Evolutionary conservation across 371 early-diverging fungal species (phyloP), one percentile per base, ranked within the genome.

Genomic region (Scutellospora calospora): DNA sequence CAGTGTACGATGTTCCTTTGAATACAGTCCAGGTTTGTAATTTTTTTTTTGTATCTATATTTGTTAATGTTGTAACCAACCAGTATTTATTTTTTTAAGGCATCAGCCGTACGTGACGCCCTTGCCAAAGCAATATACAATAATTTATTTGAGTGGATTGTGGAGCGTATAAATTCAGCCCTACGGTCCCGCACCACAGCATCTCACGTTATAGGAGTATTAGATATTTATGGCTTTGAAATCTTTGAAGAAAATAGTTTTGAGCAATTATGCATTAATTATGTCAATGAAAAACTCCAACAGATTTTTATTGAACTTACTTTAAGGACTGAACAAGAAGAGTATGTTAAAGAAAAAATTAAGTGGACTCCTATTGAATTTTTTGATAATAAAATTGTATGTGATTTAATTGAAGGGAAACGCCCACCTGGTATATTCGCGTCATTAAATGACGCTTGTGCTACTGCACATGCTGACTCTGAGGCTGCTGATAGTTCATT

Each of bases 181-280:
- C 84, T 95, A 63, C 89, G 92, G 74, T 88, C 92, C 14, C 90
- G 91, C 55, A 86, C 88, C 22, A 85, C 89, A 9, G 89, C 91
- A 45, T 88, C 90, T 25, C 92, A 95, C 76, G 94, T 94, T 16
- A 90, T 99, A 57, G 99, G 98, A 81, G 98, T 99, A 9, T 86
- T 99, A 86, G 97, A 99, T 90, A 96, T 98, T 88, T 96, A 97
- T 83, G 97, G 99, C 66, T 97, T 98, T 85, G 97, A 97, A 90
- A 96, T 97, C 80, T 97, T 97, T 83, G 91, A 98, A 78, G 94
- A 95, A 81, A 99, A 99, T 90, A 97, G 97, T 72, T 99, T 99
- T 87, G 99, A 99, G 86, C 99, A 99, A 88, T 93, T 99, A 81
- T 99, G 99, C 88, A 99, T 99, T 89, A 99, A 99, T 89, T 99